Evolutionary conservation across 1,284 basidiomycete genomes (phyloP), one percentile per base, ranked within the genome.

Genomic region (Heterobasidion parviporum): DNA sequence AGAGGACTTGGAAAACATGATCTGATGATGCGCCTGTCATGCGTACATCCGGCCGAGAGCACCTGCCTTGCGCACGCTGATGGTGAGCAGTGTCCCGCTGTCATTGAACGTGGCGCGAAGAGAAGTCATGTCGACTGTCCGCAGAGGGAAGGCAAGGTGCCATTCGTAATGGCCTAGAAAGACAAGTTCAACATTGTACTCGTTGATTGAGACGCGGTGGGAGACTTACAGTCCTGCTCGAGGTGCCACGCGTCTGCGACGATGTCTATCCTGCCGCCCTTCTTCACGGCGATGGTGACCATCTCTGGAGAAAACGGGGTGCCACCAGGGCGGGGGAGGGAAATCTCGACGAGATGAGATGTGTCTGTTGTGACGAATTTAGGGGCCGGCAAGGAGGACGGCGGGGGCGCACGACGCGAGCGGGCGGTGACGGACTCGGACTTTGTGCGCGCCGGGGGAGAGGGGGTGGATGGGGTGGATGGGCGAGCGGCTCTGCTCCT

Each of bases 201-300:
- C 43, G 5, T 15, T 12, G 14, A 18, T 20, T 50, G 47, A 32
- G 15, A 8, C 20, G 33, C n/a, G 3, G 20, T 41, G 36, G 3
- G 16, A 8, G 14, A 72, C 78, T 68, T 64, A 80, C 77, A 78
- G 57, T 79, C 74, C 53, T 60, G 66, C 59, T 81, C 79, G 66
- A 77, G 72, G 65, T 81, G 75, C 79, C 80, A 81, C 43, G 77
- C 80, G 63, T 82, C 79, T 35, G 80, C 80, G 43, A 81, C 72
- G 8, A 81, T 71, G 59, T 73, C 71, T 43, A 82, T 62, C 59
- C 71, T 74, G 60, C 79, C 76, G 3, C 79, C 80, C 59, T 74
- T 78, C 60, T 77, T 76, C 35, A 74, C 80, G 20, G 74, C 73
- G 44, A 81, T 71, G 1, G 80, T 81, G 15, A 81, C 74, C 80